A percentile compares a stretch with the other conserved stretches of the same genome.
Evolutionary conservation across 2,329 filamentous ascomycete species (phyloP).

Genomic region (Cylindrodendrum hubeiense): DNA sequence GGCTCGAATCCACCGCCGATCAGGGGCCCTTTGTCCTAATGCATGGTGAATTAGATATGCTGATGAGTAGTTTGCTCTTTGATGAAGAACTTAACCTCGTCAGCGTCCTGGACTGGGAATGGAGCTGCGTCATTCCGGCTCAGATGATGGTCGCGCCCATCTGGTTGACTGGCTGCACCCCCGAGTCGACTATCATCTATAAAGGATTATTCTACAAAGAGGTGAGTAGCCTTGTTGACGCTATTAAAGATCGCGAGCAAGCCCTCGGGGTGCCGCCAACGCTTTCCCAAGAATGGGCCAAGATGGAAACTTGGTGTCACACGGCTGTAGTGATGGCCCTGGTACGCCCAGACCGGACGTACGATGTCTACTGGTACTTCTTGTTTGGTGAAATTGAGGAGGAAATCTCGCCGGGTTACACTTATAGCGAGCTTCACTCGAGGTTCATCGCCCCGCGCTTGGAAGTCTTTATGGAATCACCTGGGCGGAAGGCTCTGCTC

Average conservation of each 20-base stretch:
- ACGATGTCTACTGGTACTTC: conserved; percentile 6
- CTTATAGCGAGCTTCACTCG: conserved; percentile 3
- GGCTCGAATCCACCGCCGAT: background rate
- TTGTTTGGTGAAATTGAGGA: background rate
- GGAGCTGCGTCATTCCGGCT: background rate
- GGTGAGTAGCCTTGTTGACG: background rate
- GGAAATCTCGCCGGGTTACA: background rate
- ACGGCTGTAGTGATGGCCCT: conserved; percentile 3
- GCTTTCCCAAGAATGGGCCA: conserved; percentile 10
- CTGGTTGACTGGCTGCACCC: background rate
- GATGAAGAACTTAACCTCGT: background rate
- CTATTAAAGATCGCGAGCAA: conserved; percentile 1
- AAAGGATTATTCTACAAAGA: background rate
- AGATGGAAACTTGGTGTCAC: conserved; percentile 6
- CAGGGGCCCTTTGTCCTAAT: background rate
- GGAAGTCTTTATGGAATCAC: conserved; percentile 3
- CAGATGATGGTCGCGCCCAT: background rate
- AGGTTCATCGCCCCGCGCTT: background rate
- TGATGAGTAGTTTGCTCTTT: background rate
- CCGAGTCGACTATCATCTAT: background rate
- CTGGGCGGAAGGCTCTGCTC: conserved; percentile 8
- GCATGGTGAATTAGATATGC: background rate
- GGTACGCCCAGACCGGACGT: conserved; percentile 1
- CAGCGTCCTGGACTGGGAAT: conserved; percentile 10
- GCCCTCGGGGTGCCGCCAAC: conserved; percentile 1